Evolutionary conservation across 441 rosid species (phyloP).

Genomic region (Bocquillonia castaneifolia): DNA sequence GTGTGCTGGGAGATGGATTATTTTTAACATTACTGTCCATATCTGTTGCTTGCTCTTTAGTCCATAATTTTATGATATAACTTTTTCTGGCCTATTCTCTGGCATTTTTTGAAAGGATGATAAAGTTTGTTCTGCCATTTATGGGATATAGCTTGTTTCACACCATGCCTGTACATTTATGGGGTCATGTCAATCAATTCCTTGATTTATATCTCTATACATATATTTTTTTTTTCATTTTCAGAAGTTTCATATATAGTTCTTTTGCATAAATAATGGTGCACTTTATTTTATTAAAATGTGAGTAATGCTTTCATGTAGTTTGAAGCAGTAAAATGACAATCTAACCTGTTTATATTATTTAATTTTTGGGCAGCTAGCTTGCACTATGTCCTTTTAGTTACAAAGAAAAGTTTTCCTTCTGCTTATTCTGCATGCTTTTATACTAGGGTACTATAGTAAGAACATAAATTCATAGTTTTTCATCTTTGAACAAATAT

Average conservation of each 20-base stretch:
- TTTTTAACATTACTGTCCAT: neutral
- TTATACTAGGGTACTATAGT: neutral
- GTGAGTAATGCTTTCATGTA: neutral
- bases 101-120: neutral
- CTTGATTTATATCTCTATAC: neutral
- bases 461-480: neutral
- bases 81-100: neutral
- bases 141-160: neutral
- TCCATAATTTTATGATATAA: neutral
- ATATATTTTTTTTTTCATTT: neutral
- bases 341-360: neutral
- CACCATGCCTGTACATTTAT: neutral
- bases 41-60: neutral
- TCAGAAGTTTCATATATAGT: neutral
- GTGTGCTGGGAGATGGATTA: neutral
- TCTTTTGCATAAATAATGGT: conserved; percentile 1
- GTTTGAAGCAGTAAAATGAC: neutral
- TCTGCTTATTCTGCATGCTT: neutral
- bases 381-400: neutral
- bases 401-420: neutral
- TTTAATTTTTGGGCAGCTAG: neutral
- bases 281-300: neutral
- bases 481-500: neutral
- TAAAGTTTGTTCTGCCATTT: neutral
- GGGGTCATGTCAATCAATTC: neutral